Base-by-base conservation (phyloP, 2,329 filamentous ascomycete genomes). In the Lasiodiplodia sp. region DNA sequence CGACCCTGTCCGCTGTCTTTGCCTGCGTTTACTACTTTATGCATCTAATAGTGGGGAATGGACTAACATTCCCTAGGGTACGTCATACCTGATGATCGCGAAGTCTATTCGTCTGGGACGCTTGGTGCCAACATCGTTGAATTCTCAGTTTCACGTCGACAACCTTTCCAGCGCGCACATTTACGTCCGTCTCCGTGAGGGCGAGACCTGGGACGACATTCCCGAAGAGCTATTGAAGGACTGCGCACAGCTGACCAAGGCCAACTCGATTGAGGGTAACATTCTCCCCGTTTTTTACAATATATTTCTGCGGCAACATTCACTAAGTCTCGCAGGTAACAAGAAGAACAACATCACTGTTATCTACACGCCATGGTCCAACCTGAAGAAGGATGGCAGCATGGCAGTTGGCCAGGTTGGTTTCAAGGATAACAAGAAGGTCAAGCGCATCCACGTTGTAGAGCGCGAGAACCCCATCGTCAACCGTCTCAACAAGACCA, bases 401-500 rank as follows among this genome's bases (percentile, higher is more conserved):
- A 99, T 99, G 96, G 94, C 93, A 21, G 91, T 91, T 3, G 96
- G 96, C 25, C 96, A 99, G 79, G 96, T 99, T 66, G 91, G 92
- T 71, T 99, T 98, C 84, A 94, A 97, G 77, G 93, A 97, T 80
- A 87, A 87, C 51, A 93, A 93, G 75, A 91, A 90, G 82, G 94
- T 97, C 72, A 94, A 92, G 82, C 90, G 91, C 73, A 84, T 97
- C 69, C 88, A 96, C 68, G 92, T 99, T 18, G 80, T 89, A 12
- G 87, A 90, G 77, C 88, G 95, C 65, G 92, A 96, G 78, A 99
- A 99, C 79, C 83, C 90, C 62, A 93, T 97, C 75, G 89, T 99
- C 83, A 99, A 99, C 83, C 90, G 96, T n/a, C 88, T 99, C 72
- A 98, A 97, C 84, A 99, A 98, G 86, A 99, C 96, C 44, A 93